Percentiles rank a stretch among this genome's conserved stretches.
These are phyloP conservation scores for Xylaria sp. DNA, from an alignment of 2,329 filamentous ascomycete species.

Conservation along the genomic window DNA sequence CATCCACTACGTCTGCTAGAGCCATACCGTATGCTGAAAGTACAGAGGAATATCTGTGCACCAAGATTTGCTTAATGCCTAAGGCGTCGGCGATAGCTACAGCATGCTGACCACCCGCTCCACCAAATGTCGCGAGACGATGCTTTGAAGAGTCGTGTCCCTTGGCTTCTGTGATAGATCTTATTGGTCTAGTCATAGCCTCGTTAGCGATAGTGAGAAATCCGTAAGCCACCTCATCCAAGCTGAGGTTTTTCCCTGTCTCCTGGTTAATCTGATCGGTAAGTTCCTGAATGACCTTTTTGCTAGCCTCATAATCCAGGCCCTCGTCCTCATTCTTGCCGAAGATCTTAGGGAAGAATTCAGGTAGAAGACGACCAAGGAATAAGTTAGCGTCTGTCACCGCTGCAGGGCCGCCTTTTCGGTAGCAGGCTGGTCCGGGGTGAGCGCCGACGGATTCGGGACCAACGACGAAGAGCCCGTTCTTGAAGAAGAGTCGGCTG, in stretches of 20 bases:
- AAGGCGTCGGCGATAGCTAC: constrained; percentile 89
- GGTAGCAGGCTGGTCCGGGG: constrained; percentile 89
- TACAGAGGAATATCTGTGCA: constrained; percentile 89
- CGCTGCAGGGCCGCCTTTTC: constrained; percentile 87
- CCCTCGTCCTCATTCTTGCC: constrained; percentile 87
- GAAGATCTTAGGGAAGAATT: constrained; percentile 96
- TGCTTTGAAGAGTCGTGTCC: constrained; percentile 92
- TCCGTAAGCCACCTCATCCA: constrained; percentile 88
- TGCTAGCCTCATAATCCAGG: constrained; percentile 79
- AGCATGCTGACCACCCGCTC: constrained; percentile 90
- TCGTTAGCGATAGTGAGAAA: constrained; percentile 93
- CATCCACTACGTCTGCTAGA: constrained; percentile 90
- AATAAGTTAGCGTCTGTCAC: constrained; percentile 95
- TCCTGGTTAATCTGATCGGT: constrained; percentile 83
- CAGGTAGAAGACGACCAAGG: constrained; percentile 83
- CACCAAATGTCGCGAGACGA: constrained; percentile 90
- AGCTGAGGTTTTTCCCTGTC: constrained; percentile 74
- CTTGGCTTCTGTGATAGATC: constrained; percentile 90
- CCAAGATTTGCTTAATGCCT: constrained; percentile 84
- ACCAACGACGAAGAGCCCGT: constrained; percentile 89
- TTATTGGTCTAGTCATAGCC: constrained; percentile 89
- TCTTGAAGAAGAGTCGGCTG: constrained; percentile 85
- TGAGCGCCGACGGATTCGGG: constrained; percentile 91
- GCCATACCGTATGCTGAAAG: constrained; percentile 94
- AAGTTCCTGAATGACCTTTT: constrained; percentile 78